Evolutionary conservation across 305 asterid species (phyloP).

Genomic region (Fraxinus sp.): DNA sequence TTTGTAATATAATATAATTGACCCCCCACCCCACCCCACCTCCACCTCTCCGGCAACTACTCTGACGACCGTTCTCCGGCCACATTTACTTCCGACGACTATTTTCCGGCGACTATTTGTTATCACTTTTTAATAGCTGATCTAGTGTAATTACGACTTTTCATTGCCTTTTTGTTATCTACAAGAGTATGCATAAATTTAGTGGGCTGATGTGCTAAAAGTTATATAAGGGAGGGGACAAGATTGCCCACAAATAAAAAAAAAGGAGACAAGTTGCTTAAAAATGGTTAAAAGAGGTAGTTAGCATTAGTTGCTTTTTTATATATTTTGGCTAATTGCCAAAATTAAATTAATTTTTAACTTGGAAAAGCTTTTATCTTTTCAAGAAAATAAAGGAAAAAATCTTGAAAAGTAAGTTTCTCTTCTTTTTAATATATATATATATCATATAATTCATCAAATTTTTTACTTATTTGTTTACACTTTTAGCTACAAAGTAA

Average conservation of each 20-base stretch:
- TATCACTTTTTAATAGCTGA: too few relatives aligned
- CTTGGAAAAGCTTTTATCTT: background rate
- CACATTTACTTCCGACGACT: too few relatives aligned
- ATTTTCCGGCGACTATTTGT: too few relatives aligned
- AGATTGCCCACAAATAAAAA: background rate
- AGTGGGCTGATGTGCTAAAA: background rate
- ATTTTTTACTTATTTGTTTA: background rate
- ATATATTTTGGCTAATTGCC: background rate
- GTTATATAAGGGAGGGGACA: background rate
- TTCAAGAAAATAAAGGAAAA: background rate
- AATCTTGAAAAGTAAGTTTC: background rate
- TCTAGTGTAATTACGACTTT: background rate
- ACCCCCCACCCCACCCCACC: too few relatives aligned
- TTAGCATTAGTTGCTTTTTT: background rate
- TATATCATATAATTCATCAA: background rate
- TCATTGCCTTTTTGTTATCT: background rate
- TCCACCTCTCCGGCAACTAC: too few relatives aligned
- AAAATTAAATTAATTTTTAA: background rate
- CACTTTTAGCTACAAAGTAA: constrained; percentile 24
- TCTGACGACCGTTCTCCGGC: too few relatives aligned
- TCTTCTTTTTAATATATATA: background rate
- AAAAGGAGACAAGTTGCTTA: background rate
- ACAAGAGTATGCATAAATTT: background rate
- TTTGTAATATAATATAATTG: too few relatives aligned
- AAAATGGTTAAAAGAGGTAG: background rate